Percentiles rank a stretch among this genome's conserved stretches.
These are phyloP conservation scores for Cercis canadensis DNA, from an alignment of 306 rosid genomes.

Conservation along the genomic window DNA sequence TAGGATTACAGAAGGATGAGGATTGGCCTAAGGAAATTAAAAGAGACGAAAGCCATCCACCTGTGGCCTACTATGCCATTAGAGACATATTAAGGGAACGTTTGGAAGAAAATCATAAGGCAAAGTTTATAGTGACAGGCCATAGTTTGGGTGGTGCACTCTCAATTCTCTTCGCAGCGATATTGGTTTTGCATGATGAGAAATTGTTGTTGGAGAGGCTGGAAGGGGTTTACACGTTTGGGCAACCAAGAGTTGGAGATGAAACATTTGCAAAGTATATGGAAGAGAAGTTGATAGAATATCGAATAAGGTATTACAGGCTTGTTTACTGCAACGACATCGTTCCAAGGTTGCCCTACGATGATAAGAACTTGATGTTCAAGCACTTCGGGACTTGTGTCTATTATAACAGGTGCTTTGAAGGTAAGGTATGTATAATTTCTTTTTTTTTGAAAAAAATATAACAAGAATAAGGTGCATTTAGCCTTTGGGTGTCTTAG, in stretches of 20 bases:
- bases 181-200: constrained; percentile 64
- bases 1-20: constrained; percentile 57
- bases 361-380: constrained; percentile 62
- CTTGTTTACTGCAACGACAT: constrained; percentile 77
- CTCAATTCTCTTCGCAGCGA: constrained; percentile 53
- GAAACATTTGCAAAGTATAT: constrained; percentile 50
- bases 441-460: neutral
- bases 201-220: constrained; percentile 59
- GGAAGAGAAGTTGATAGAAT: constrained; percentile 54
- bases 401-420: constrained; percentile 58
- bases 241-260: constrained; percentile 93
- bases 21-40: constrained; percentile 62
- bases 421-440: constrained; percentile 43
- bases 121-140: constrained; percentile 65
- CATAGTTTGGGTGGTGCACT: constrained; percentile 80
- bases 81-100: constrained; percentile 47
- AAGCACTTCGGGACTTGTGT: constrained; percentile 83
- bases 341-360: constrained; percentile 78
- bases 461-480: no score
- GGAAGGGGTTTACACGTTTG: constrained; percentile 81
- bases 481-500: no score
- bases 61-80: constrained; percentile 63
- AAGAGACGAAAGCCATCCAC: constrained; percentile 34
- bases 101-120: constrained; percentile 35
- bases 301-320: constrained; percentile 58